Evolutionary conservation across 768 basidiomycete genomes (phyloP).

Genomic region (Lyophyllum decastes): DNA sequence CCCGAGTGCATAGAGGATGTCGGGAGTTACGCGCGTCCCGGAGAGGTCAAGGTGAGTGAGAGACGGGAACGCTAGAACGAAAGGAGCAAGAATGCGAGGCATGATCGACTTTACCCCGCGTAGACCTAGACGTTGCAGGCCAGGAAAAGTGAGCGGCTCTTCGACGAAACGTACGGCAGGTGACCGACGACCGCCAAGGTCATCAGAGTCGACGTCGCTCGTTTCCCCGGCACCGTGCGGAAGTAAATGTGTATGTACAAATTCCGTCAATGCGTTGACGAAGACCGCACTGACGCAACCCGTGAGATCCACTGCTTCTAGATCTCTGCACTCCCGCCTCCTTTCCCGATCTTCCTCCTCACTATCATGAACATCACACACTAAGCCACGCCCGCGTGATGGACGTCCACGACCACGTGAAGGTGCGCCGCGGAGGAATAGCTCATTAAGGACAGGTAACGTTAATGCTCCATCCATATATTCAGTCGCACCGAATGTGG

Average conservation of each 20-base stretch:
- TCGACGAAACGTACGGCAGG: slow-evolving; percentile 35
- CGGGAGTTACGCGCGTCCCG: slow-evolving; percentile 78
- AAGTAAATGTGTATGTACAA: slow-evolving; percentile 69
- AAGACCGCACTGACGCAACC: slow-evolving; percentile 94
- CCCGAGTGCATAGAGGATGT: slow-evolving; percentile 70
- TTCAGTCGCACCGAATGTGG: slow-evolving; percentile 92
- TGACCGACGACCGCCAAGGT: slow-evolving; percentile 28
- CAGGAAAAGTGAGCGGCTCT: slow-evolving; percentile 64
- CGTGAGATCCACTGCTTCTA: slow-evolving; percentile 91
- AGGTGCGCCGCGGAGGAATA: slow-evolving; percentile 83
- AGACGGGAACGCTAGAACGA: slow-evolving; percentile 80
- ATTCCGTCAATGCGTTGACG: slow-evolving; percentile 81
- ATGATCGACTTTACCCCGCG: slow-evolving; percentile 81
- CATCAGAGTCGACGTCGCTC: slow-evolving; percentile 45
- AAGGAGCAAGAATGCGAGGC: slow-evolving; percentile 65
- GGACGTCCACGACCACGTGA: slow-evolving; percentile 71
- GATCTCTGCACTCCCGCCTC: slow-evolving; percentile 68
- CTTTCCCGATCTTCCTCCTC: slow-evolving; percentile 82
- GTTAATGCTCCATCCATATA: slow-evolving; percentile 97
- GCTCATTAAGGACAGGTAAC: slow-evolving; percentile 80
- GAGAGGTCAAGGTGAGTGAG: slow-evolving; percentile 92
- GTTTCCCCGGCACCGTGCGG: slow-evolving; percentile 40
- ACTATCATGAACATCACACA: slow-evolving; percentile 51
- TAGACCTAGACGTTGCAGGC: slow-evolving; percentile 76
- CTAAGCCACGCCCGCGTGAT: slow-evolving; percentile 59